Base-by-base conservation (phyloP, 139 green algal species). In the Chlamydomonas sp. region DNA sequence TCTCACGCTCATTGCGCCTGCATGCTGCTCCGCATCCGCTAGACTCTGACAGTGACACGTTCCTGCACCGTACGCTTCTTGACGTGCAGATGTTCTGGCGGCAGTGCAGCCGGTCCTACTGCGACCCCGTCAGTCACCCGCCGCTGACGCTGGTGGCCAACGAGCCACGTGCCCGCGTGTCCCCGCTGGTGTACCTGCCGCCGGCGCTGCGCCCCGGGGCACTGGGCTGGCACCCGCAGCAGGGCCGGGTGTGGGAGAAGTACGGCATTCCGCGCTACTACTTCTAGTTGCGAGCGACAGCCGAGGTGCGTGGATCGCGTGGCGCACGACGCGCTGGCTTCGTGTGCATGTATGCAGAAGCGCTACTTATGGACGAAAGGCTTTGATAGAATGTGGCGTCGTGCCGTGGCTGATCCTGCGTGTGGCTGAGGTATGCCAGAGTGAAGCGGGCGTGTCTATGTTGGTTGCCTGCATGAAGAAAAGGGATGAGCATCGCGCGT, bases 221-320 rank as follows among this genome's bases (percentile, higher is more conserved):
- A 8, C 1, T 86, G 16, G 81, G 81, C 60, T 86, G 81, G 81
- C 79, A 86, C 81, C 81, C 81, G 2, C 69, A 86, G 81, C 69
- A 79, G 72, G 81, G 81, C 62, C 17, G 20, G n/a, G 14, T 58
- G 69, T 85, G 80, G 80, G 64, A 85, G 58, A 85, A 85, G 67
- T 85, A 85, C 80, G 80, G 80, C 80, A 85, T 85, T 15, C 80
- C 80, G 31, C 31, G 31, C 31, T 49, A 49, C 31, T 49, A 49
- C 31, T 49, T 49, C 31, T 49, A 49, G 31, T 49, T 49, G 31
- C 31, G 31, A 49, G 31, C 31, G 31, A 49, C 31, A 49, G 31
- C 31, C 31, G 31, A 49, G 31, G 31, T 49, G 31, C 31, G 31
- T 49, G 31, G 31, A 49, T 49, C 31, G 31, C 31, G 31, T 49